phyloP scores from a whole-genome alignment of 78 protist species.

The Chrysochromulina parva region DNA sequence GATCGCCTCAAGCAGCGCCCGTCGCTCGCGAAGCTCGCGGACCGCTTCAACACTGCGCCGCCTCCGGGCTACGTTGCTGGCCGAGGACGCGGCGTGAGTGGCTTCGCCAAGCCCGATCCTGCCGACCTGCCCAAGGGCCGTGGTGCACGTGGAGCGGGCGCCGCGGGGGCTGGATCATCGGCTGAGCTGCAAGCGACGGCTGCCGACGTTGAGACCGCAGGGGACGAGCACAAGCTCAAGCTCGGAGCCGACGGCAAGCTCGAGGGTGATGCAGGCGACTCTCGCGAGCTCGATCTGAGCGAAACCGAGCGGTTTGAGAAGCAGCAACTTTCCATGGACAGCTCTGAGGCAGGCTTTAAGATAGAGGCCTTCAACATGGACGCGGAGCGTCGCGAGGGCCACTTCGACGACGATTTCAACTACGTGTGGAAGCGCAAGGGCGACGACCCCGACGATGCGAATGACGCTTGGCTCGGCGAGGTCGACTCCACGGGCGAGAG shows the following conservation, averaged over 20 bases:
- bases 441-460: not conserved
- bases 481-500: not conserved
- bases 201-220: not conserved
- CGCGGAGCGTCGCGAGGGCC: not conserved
- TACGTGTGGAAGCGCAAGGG: not conserved
- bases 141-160: no score
- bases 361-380: not conserved
- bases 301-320: not conserved
- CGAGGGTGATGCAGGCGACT: not conserved
- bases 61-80: conserved; percentile 25
- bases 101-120: not conserved
- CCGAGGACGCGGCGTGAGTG: not conserved
- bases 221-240: not conserved
- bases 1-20: not conserved
- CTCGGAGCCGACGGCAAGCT: not conserved
- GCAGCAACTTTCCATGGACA: not conserved
- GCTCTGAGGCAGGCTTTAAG: not conserved
- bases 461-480: conserved; percentile 9
- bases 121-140: no score
- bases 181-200: not conserved
- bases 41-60: not conserved
- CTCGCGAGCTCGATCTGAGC: not conserved
- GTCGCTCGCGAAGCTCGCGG: conserved; percentile 1
- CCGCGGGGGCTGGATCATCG: no score
- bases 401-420: not conserved